A percentile compares a stretch with the other conserved stretches of the same genome.
Evolutionary conservation across 352 stramenopile genomes (phyloP).

Genomic region (Globisporangium megalacanthum): DNA sequence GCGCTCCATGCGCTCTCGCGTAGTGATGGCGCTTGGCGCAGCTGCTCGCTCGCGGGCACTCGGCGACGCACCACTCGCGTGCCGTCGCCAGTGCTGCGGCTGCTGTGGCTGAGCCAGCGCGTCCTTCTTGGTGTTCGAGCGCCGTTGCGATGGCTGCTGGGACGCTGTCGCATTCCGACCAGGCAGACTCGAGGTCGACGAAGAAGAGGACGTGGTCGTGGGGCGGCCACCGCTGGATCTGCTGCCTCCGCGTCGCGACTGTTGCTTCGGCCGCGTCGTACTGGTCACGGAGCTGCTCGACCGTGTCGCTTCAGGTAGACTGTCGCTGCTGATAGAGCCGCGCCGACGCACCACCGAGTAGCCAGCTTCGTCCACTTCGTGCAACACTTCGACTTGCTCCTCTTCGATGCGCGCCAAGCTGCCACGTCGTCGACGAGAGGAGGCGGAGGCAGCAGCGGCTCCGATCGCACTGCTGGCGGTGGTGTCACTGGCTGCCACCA

Average conservation of each 20-base stretch:
- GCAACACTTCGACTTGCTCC: slow-evolving; percentile 2
- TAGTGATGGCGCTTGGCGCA: slow-evolving; percentile 3
- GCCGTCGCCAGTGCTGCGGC: slow-evolving; percentile 4
- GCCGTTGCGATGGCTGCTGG: slow-evolving; percentile 1
- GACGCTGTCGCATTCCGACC: neutral
- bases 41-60: neutral
- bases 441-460: too few species aligned
- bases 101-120: neutral
- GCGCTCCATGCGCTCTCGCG: slow-evolving; percentile 17
- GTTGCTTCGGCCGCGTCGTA: neutral
- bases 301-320: neutral
- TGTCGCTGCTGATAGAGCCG: slow-evolving; percentile 2
- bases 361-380: slow-evolving; percentile 32
- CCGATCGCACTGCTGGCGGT: neutral
- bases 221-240: neutral
- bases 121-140: slow-evolving; percentile 7
- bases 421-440: slow-evolving; percentile 12
- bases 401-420: slow-evolving; percentile 11
- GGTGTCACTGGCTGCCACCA: neutral
- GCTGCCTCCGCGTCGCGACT: neutral
- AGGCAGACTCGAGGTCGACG: neutral
- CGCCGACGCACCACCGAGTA: slow-evolving; percentile 53
- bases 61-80: neutral
- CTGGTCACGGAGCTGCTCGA: neutral
- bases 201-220: neutral